phyloP scores from a whole-genome alignment of 2,329 filamentous ascomycete species.

The Epichloe gansuensis region DNA sequence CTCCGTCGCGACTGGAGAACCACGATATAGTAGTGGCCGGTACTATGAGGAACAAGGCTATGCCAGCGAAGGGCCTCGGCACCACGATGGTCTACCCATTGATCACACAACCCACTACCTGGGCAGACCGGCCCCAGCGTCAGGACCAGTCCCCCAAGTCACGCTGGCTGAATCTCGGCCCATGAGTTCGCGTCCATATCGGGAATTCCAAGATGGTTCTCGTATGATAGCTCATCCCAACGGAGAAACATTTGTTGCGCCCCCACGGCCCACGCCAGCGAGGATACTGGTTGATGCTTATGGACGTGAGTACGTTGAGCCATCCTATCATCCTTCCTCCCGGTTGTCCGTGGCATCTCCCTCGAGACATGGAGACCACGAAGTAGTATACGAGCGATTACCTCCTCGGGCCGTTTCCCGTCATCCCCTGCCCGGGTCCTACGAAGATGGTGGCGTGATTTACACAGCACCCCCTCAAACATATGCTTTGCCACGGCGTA shows the following conservation, averaged over 20 bases:
- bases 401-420: constrained; percentile 39
- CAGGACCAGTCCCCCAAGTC: constrained; percentile 30
- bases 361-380: constrained; percentile 31
- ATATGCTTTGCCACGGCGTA: constrained; percentile 36
- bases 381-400: constrained; percentile 54
- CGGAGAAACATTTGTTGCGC: constrained; percentile 36
- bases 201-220: constrained; percentile 27
- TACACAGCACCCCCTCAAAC: constrained; percentile 40
- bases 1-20: constrained; percentile 14
- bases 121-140: constrained; percentile 23
- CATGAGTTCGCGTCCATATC: constrained; percentile 30
- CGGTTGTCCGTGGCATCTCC: constrained; percentile 43
- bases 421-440: constrained; percentile 31
- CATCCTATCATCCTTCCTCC: constrained; percentile 27
- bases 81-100: constrained; percentile 25
- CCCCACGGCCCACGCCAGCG: constrained; percentile 39
- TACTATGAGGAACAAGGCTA: constrained; percentile 20
- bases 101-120: constrained; percentile 21
- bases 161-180: constrained; percentile 27
- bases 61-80: constrained; percentile 18
- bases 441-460: constrained; percentile 36
- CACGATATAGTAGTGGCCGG: constrained; percentile 19
- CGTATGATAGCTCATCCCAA: constrained; percentile 38
- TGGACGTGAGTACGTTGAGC: constrained; percentile 64
- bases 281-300: constrained; percentile 72